phyloP scores from a whole-genome alignment of 2,329 filamentous ascomycete species.

The Cladosporium phlei region DNA sequence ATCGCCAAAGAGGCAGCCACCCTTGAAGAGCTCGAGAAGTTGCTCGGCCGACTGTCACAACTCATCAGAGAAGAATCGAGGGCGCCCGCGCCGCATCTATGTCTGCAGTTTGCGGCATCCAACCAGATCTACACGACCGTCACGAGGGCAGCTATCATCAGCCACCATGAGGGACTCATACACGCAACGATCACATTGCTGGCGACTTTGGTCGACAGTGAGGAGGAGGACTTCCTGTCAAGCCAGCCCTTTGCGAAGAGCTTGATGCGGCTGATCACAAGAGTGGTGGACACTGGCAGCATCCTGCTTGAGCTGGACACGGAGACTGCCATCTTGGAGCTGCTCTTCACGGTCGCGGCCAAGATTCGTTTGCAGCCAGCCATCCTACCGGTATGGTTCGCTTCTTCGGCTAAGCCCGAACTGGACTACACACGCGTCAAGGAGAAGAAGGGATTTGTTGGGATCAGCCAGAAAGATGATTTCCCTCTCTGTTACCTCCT shows the following conservation, averaged over 20 bases:
- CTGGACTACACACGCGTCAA: constrained; percentile 38
- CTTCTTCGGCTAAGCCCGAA: constrained; percentile 39
- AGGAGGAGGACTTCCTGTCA: constrained; percentile 91
- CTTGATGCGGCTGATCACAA: constrained; percentile 77
- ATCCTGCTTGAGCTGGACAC: constrained; percentile 73
- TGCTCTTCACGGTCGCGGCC: constrained; percentile 92
- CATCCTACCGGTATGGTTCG: constrained; percentile 90
- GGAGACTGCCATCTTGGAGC: constrained; percentile 82
- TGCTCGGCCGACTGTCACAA: constrained; percentile 53
- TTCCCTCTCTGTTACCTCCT: constrained; percentile 94
- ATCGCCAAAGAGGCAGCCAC: constrained; percentile 49
- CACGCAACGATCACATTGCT: constrained; percentile 81
- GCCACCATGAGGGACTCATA: constrained; percentile 80
- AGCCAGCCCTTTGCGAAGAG: constrained; percentile 80
- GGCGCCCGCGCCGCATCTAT: constrained; percentile 82
- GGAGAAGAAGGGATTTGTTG: constrained; percentile 67
- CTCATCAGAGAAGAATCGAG: constrained; percentile 87
- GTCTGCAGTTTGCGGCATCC: constrained; percentile 77
- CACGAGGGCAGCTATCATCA: constrained; percentile 80
- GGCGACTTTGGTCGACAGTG: constrained; percentile 87
- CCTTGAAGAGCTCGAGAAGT: constrained; percentile 46
- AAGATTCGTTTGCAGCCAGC: constrained; percentile 88
- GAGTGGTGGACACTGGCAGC: constrained; percentile 69
- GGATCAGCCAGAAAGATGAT: constrained; percentile 79
- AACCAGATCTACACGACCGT: constrained; percentile 88